Evolutionary conservation across 192 early-diverging fungal species (phyloP).

Genomic region (Linnemannia exigua): DNA sequence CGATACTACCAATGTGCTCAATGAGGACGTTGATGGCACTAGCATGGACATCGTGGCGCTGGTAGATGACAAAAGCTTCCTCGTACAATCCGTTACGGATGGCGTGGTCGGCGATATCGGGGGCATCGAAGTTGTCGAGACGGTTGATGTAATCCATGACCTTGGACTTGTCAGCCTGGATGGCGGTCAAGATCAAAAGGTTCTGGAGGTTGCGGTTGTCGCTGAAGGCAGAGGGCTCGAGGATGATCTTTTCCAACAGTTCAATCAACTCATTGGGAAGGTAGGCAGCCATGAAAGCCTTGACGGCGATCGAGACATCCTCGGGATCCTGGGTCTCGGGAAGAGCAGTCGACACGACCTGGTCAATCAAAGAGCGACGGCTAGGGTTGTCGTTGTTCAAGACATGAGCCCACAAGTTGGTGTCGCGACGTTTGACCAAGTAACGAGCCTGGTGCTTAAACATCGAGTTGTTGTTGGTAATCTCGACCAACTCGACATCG

Average conservation of each 20-base stretch:
- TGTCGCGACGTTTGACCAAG: constrained; percentile 90
- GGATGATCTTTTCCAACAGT: constrained; percentile 95
- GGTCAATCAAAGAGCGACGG: constrained; percentile 93
- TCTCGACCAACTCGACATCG: constrained; percentile 93
- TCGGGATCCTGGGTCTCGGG: constrained; percentile 97
- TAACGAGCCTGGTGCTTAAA: constrained; percentile 99
- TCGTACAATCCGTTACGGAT: constrained; percentile 91
- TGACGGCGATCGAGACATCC: constrained; percentile 97
- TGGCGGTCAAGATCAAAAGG: constrained; percentile 96
- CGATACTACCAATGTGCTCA: constrained; percentile 92
- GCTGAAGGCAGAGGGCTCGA: constrained; percentile 92
- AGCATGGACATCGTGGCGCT: constrained; percentile 91
- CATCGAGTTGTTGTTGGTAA: constrained; percentile 98
- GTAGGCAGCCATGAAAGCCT: constrained; percentile 98
- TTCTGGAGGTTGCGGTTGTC: constrained; percentile 99
- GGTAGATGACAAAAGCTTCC: constrained; percentile 97
- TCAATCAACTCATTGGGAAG: constrained; percentile 98
- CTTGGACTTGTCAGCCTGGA: constrained; percentile 89
- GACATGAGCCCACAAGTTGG: constrained; percentile 88
- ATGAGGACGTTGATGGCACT: constrained; percentile 94
- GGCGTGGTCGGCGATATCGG: constrained; percentile 97
- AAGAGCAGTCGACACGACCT: constrained; percentile 91
- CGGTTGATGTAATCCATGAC: constrained; percentile 95
- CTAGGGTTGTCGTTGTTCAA: constrained; percentile 84
- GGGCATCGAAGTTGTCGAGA: constrained; percentile 96